Percentiles rank a stretch among this genome's conserved stretches.
These are phyloP conservation scores for Colletotrichum incanum DNA, from an alignment of 2,329 filamentous ascomycete genomes.

Conservation along the genomic window DNA sequence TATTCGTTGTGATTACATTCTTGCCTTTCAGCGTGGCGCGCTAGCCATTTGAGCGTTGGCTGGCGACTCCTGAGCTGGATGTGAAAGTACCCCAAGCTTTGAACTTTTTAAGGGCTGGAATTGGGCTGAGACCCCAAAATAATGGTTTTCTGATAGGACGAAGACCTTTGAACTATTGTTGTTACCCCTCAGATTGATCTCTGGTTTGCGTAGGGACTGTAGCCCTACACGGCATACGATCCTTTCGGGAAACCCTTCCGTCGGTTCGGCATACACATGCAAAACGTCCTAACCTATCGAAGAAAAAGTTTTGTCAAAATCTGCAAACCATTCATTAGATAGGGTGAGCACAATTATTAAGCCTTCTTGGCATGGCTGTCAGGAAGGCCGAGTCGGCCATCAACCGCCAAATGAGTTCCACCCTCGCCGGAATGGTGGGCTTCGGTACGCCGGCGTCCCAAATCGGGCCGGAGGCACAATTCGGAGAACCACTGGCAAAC, in stretches of 20 bases:
- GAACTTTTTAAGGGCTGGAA: background rate
- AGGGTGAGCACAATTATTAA: too few species aligned
- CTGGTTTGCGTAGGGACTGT: background rate
- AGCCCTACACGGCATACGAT: too few species aligned
- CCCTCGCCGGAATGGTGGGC: background rate
- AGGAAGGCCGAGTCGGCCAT: too few species aligned
- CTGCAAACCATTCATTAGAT: fast-evolving
- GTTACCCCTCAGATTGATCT: too few species aligned
- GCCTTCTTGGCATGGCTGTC: background rate
- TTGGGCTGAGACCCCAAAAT: background rate
- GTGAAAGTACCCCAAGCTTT: background rate
- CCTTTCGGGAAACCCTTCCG: background rate
- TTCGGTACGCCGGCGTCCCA: background rate
- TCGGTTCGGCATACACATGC: too few species aligned
- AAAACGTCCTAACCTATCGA: too few species aligned
- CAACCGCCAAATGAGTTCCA: background rate
- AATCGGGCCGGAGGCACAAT: background rate
- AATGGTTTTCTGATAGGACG: fast-evolving
- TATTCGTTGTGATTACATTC: background rate
- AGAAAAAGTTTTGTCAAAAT: too few species aligned
- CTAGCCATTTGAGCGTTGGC: background rate
- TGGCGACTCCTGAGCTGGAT: background rate
- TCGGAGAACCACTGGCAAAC: too few species aligned
- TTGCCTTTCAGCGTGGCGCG: conserved; percentile 25
- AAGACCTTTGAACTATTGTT: background rate